Conservation (phyloP, 306 rosid species). For the Quercus ilex region DNA sequence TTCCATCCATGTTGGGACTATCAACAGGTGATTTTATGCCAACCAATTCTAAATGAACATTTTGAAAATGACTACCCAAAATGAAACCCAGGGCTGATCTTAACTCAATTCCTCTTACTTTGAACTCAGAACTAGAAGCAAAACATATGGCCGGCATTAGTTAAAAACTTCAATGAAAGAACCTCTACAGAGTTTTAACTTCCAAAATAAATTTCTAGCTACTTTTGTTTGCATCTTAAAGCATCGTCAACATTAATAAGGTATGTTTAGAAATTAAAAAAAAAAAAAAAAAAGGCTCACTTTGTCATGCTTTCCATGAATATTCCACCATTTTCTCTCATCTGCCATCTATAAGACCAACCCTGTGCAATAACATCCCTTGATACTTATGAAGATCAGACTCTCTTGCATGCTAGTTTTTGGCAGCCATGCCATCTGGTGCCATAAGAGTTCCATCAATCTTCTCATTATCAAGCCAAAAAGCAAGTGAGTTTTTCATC, state of each 20-base stretch:
- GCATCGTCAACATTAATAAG: no score
- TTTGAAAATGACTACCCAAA: constrained; percentile 32
- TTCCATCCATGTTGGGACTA: constrained; percentile 56
- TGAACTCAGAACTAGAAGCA: no score
- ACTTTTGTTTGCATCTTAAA: no score
- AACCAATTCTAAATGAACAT: constrained; percentile 27
- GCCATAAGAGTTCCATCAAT: constrained; percentile 50
- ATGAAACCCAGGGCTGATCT: constrained; percentile 44
- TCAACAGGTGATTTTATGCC: background rate
- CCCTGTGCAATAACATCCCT: constrained; percentile 41
- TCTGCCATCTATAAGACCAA: constrained; percentile 56
- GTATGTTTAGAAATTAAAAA: no score
- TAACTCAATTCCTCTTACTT: constrained; percentile 27
- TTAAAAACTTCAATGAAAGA: background rate
- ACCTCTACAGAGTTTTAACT: no score
- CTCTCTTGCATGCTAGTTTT: constrained; percentile 35
- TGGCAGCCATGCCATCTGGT: constrained; percentile 41
- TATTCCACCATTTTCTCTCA: constrained; percentile 71
- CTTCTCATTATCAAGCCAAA: constrained; percentile 18
- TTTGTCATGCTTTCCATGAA: constrained; percentile 52
- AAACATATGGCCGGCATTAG: background rate
- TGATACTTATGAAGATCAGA: constrained; percentile 49
- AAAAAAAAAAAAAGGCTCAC: background rate
- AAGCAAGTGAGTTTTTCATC: background rate
- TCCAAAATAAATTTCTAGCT: no score